phyloP scores from a whole-genome alignment of 1,284 basidiomycete species.

The Meripilus lineatus region DNA sequence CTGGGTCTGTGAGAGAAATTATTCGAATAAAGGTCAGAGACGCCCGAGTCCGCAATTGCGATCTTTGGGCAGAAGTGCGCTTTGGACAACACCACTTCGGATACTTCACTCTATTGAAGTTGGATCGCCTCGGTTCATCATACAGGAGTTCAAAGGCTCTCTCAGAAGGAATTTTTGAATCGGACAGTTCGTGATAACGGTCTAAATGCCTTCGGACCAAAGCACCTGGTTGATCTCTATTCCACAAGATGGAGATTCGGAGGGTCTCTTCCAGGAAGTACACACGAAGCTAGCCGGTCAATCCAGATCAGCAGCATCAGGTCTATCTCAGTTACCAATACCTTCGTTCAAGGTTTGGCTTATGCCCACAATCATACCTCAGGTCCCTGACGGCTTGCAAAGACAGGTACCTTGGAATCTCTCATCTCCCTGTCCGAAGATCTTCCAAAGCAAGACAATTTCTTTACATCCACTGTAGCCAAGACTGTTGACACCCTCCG shows the following conservation, averaged over 20 bases:
- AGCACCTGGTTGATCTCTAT: slow-evolving; percentile 78
- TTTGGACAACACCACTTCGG: no score
- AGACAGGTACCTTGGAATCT: slow-evolving; percentile 94
- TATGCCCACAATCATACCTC: neutral
- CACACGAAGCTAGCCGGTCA: slow-evolving; percentile 42
- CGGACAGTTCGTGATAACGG: no score
- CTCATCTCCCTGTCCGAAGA: slow-evolving; percentile 90
- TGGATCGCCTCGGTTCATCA: no score
- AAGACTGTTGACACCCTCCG: slow-evolving; percentile 95
- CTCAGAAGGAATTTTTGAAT: no score
- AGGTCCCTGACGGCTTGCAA: slow-evolving; percentile 13
- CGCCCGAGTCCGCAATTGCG: no score
- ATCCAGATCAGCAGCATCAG: slow-evolving; percentile 44
- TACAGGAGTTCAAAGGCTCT: no score
- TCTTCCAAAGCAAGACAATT: slow-evolving; percentile 87
- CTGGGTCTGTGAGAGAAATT: no score
- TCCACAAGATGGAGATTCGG: slow-evolving; percentile 72
- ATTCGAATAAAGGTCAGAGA: no score
- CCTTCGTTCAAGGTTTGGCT: slow-evolving; percentile 78
- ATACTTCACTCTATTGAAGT: no score
- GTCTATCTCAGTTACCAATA: slow-evolving; percentile 57
- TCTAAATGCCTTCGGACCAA: slow-evolving; percentile 86
- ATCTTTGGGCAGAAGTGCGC: no score
- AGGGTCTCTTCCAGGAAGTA: slow-evolving; percentile 57
- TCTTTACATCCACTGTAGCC: slow-evolving; percentile 83